Base-by-base conservation (phyloP, 2,329 filamentous ascomycete genomes). In the Ophiostoma sp. region DNA sequence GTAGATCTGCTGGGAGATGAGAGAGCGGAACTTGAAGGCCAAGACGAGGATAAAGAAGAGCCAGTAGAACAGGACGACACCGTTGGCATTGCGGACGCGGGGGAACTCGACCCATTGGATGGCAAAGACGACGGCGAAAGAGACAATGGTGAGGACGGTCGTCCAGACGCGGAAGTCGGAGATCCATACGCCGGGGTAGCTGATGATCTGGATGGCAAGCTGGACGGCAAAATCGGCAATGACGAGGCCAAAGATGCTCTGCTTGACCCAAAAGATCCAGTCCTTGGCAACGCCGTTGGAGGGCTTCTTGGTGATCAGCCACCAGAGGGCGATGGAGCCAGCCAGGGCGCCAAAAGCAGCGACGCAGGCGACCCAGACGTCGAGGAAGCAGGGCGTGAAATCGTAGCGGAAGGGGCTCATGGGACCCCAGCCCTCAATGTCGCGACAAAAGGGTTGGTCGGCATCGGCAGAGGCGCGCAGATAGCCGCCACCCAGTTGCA, bases 311-410 rank as follows among this genome's bases (percentile, higher is more conserved):
- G 84, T 87, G 70, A 93, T 79, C 68, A 98, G 83, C 83, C 92
- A 92, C 87, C 90, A 94, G 60, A 96, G 81, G 39, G 94, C 93
- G 65, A 89, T 84, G 8, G 88, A 84, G 71, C 95, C 95, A 73
- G 90, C 85, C 33, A 97, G 70, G 33, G 97, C 83, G 20, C 94
- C 94, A 81, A 90, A 96, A 17, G 84, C 84, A 10, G 92, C 92
- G 36, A 97, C 91, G 1, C 85, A 81, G 44, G 91, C 87, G 71
- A 98, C 87, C 87, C 92, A 94, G 31, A 96, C 87, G 78, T 99
- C 96, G 76, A 98, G 89, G 78, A 99, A 99, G 83, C 95, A 99
- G 57, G 95, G 94, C 20, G 95, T 98, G 76, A 99, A 93, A 81
- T 99, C 95, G 80, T 93, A 97, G 79, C 94, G 86, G 74, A 89